These are phyloP conservation scores for Fraxinus latifolia DNA, from an alignment of 305 asterid species.

Conservation along the genomic window DNA sequence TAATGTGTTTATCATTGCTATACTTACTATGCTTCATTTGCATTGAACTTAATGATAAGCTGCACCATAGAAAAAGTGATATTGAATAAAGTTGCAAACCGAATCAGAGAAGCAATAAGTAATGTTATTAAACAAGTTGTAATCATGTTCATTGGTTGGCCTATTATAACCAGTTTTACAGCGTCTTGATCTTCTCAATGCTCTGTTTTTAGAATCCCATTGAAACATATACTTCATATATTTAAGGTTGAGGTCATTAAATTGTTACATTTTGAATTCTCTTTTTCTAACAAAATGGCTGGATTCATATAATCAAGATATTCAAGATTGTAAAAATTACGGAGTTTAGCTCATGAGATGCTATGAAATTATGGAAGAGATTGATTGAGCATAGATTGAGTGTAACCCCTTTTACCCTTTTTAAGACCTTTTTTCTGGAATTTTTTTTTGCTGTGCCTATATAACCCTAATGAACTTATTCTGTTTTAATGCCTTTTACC, in stretches of 20 bases:
- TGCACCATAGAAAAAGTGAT: neutral
- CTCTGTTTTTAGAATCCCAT: neutral
- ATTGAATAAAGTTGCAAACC: neutral
- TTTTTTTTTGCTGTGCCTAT: neutral
- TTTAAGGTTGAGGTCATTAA: slow-evolving; percentile 10
- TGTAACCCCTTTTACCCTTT: neutral
- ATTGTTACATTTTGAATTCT: neutral
- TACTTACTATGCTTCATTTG: slow-evolving; percentile 8
- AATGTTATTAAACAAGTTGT: neutral
- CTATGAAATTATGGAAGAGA: neutral
- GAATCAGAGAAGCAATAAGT: neutral
- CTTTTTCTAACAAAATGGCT: neutral
- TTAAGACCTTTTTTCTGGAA: neutral
- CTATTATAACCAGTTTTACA: neutral
- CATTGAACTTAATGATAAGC: slow-evolving; percentile 9
- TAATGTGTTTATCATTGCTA: slow-evolving; percentile 6
- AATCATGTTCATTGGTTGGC: neutral
- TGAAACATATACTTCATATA: neutral
- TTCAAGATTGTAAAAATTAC: neutral
- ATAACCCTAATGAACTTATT: neutral
- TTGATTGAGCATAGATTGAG: neutral
- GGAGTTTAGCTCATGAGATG: neutral
- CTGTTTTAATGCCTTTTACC: neutral
- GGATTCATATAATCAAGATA: neutral
- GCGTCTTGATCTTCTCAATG: neutral